Conservation (phyloP, 768 basidiomycete species). For the Suillus sp. region DNA sequence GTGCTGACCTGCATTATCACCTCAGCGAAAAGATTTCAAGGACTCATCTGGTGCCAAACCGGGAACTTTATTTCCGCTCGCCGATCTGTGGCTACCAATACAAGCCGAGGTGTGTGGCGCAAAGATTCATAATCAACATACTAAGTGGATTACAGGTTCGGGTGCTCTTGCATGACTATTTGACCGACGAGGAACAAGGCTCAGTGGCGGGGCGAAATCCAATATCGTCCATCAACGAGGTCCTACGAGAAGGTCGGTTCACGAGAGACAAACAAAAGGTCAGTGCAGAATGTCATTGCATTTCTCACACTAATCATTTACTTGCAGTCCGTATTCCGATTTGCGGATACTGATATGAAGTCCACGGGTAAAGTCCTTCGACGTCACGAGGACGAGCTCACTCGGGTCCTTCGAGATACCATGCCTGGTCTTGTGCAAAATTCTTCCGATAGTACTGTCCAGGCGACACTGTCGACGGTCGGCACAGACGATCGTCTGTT, state of each 20-base stretch:
- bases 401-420: conserved; percentile 79
- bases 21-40: conserved; percentile 86
- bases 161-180: conserved; percentile 81
- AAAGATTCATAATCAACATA: conserved; percentile 11
- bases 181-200: conserved; percentile 89
- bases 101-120: conserved; percentile 72
- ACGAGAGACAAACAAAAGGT: conserved; percentile 82
- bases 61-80: conserved; percentile 75
- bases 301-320: background rate
- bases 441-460: conserved; percentile 60
- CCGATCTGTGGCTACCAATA: conserved; percentile 86
- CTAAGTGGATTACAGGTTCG: conserved; percentile 60
- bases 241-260: conserved; percentile 81
- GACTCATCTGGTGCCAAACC: conserved; percentile 81
- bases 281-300: background rate
- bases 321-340: conserved; percentile 81
- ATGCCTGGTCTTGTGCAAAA: conserved; percentile 92
- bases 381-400: conserved; percentile 82
- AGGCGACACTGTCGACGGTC: conserved; percentile 56
- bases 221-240: conserved; percentile 92
- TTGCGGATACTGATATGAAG: conserved; percentile 87
- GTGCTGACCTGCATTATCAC: conserved; percentile 6
- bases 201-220: conserved; percentile 80
- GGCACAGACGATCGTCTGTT: conserved; percentile 75
- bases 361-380: conserved; percentile 65